A percentile compares a stretch with the other conserved stretches of the same genome.
phyloP scores from a whole-genome alignment of 345 rosid genomes.

The Punica granatum region DNA sequence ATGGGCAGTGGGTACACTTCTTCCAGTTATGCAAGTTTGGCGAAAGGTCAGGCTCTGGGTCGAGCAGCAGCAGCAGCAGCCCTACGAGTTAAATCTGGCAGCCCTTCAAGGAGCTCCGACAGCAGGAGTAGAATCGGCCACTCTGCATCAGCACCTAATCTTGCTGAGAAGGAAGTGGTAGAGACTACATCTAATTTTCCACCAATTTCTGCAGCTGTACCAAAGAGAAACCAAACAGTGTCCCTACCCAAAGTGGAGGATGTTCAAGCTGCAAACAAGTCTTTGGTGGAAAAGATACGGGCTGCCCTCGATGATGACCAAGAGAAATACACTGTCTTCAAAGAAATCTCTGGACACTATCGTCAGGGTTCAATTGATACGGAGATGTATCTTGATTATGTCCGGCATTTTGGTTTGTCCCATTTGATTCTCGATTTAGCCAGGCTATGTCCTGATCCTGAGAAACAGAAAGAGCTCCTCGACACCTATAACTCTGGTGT shows the following conservation, averaged over 20 bases:
- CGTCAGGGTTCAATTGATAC: slow-evolving; percentile 73
- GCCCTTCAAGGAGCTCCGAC: slow-evolving; percentile 27
- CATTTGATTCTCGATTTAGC: slow-evolving; percentile 81
- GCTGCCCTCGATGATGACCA: slow-evolving; percentile 61
- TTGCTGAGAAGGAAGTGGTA: slow-evolving; percentile 31
- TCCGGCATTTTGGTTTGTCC: slow-evolving; percentile 54
- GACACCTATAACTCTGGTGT: slow-evolving; percentile 48
- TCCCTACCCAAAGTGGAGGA: slow-evolving; percentile 24
- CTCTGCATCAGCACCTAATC: slow-evolving; percentile 66
- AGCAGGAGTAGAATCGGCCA: slow-evolving; percentile 41
- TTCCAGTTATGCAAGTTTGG: slow-evolving; percentile 35
- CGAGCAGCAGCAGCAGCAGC: slow-evolving; percentile 20
- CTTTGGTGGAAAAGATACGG: slow-evolving; percentile 74
- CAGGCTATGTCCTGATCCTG: slow-evolving; percentile 71
- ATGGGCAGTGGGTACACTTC: slow-evolving; percentile 20
- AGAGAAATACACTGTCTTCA: slow-evolving; percentile 59
- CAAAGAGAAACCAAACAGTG: slow-evolving; percentile 25
- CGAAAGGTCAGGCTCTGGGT: slow-evolving; percentile 26
- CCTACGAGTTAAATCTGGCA: slow-evolving; percentile 12
- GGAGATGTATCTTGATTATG: slow-evolving; percentile 53
- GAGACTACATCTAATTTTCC: slow-evolving; percentile 58
- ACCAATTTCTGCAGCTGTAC: slow-evolving; percentile 52
- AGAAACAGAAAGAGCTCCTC: slow-evolving; percentile 77
- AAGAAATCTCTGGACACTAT: slow-evolving; percentile 65
- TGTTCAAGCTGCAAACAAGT: slow-evolving; percentile 71